A percentile compares a stretch with the other conserved stretches of the same genome.
These are phyloP conservation scores for Podaxis pistillaris DNA, from an alignment of 768 basidiomycete genomes.

Conservation along the genomic window DNA sequence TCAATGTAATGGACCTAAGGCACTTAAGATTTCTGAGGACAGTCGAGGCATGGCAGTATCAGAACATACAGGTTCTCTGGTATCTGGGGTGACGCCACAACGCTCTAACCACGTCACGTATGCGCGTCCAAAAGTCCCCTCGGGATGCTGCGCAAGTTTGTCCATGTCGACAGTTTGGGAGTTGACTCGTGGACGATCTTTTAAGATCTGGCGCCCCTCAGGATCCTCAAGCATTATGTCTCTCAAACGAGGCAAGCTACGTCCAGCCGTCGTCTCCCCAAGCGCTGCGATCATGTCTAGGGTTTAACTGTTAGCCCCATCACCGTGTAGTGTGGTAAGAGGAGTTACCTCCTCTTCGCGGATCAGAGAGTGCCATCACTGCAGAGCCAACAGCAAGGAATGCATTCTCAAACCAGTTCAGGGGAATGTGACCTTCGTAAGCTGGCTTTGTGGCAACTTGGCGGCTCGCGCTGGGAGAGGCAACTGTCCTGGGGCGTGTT, in stretches of 20 bases:
- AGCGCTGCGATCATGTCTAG: conserved; percentile 94
- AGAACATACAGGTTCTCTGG: conserved; percentile 76
- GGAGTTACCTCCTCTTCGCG: conserved; percentile 76
- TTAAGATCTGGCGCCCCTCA: conserved; percentile 84
- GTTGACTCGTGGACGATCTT: conserved; percentile 80
- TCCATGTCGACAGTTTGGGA: conserved; percentile 73
- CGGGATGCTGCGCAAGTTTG: conserved; percentile 60
- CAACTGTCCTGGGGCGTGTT: background rate
- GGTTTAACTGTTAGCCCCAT: conserved; percentile 7
- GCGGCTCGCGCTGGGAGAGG: conserved; percentile 15
- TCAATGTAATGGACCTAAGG: conserved; percentile 88
- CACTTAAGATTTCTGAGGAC: conserved; percentile 11
- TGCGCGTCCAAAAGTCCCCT: conserved; percentile 81
- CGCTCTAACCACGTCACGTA: conserved; percentile 90
- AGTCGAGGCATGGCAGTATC: background rate
- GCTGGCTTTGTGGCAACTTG: conserved; percentile 37
- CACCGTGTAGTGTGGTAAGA: background rate
- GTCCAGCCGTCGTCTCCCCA: conserved; percentile 88
- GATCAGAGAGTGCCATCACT: conserved; percentile 76
- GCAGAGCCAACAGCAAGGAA: conserved; percentile 87
- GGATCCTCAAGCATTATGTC: conserved; percentile 73
- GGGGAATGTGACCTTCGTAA: conserved; percentile 80
- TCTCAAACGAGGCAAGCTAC: conserved; percentile 71
- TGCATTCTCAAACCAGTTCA: conserved; percentile 79
- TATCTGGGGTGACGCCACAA: conserved; percentile 91